A percentile compares a stretch with the other conserved stretches of the same genome.
These are phyloP conservation scores for Mycosarcoma maydis DNA, from an alignment of 1,284 basidiomycete genomes.

Conservation along the genomic window DNA sequence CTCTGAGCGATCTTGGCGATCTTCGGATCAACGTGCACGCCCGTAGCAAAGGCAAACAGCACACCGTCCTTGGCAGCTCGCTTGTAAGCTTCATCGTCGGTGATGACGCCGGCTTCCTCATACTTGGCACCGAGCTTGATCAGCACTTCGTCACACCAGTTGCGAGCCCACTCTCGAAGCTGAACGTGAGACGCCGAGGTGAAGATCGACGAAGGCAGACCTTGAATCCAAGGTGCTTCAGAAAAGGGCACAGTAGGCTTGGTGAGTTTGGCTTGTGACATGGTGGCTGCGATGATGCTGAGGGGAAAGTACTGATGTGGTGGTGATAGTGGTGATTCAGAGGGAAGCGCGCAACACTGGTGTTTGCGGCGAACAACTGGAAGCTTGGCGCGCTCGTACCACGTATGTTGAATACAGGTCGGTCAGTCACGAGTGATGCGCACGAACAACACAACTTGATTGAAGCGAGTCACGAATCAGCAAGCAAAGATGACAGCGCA, in stretches of 20 bases:
- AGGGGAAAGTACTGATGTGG: too few relatives aligned
- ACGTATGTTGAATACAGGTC: too few relatives aligned
- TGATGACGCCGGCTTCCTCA: conserved; percentile 39
- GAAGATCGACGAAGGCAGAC: conserved; percentile 51
- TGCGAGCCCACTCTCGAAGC: conserved; percentile 48
- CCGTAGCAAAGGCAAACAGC: conserved; percentile 52
- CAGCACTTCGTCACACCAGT: conserved; percentile 43
- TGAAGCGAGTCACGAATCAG: too few relatives aligned
- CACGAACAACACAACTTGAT: too few relatives aligned
- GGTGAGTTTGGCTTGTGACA: conserved; percentile 36
- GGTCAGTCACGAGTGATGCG: too few relatives aligned
- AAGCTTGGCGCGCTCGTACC: too few relatives aligned
- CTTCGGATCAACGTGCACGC: conserved; percentile 38
- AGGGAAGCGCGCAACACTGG: not conserved
- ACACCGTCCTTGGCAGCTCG: conserved; percentile 55
- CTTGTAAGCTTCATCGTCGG: conserved; percentile 42
- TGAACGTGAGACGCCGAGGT: conserved; percentile 35
- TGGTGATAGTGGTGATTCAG: not conserved
- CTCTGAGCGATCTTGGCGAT: conserved; percentile 45
- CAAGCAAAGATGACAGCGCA: too few relatives aligned
- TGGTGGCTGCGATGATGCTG: not conserved
- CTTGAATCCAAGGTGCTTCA: conserved; percentile 52
- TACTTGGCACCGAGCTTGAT: conserved; percentile 39
- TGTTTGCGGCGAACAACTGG: not conserved
- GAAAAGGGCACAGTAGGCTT: conserved; percentile 47